Base-by-base conservation (phyloP, 768 basidiomycete genomes). In the Melanogaster broomeanus region DNA sequence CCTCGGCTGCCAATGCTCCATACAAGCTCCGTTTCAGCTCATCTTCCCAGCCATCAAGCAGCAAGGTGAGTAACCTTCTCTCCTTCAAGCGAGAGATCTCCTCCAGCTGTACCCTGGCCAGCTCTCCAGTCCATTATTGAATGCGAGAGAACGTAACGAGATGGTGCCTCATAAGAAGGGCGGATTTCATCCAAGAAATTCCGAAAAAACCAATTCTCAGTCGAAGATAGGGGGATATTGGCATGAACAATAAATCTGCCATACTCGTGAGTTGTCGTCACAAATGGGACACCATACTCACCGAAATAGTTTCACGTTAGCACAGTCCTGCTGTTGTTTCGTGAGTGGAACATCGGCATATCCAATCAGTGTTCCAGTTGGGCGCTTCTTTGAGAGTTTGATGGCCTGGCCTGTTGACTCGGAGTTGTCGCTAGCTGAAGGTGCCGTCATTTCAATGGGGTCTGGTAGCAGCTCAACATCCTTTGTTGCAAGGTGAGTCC, bases 1-100 rank as follows among this genome's bases (percentile, higher is more conserved):
- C 55, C 39, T 64, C 58, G 6, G 60, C 60, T 6, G 56, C 53
- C 9, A 71, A 45, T 19, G 47, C 34, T 1, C 67, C 62, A 56
- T 69, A 69, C 2, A 69, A 37, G 42, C 63, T 65, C 25, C 57
- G 45, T 33, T 47, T 39, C 3, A 60, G 21, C 7, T 11, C 11
- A 54, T 71, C 69, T 42, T 70, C 67, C 69, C 68, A 71, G 0
- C 70, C 67, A 58, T 70, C 68, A 37, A 67, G n/a, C n/a, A n/a
- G n/a, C 3, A 71, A 42, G 0, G 64, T 72, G 13, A 67, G 51
- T 4, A 46, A 31, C 22, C 63, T 54, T 8, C 49, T 22, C 2
- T 27, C 24, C 33, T 56, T 48, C 18, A 66, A 50, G 8, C 53
- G 22, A 3, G 44, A 51, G 18, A 58, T 46, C 9, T 68, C 64